Base-by-base conservation (phyloP, 2,329 filamentous ascomycete species). In the Trichoderma atrobrunneum region DNA sequence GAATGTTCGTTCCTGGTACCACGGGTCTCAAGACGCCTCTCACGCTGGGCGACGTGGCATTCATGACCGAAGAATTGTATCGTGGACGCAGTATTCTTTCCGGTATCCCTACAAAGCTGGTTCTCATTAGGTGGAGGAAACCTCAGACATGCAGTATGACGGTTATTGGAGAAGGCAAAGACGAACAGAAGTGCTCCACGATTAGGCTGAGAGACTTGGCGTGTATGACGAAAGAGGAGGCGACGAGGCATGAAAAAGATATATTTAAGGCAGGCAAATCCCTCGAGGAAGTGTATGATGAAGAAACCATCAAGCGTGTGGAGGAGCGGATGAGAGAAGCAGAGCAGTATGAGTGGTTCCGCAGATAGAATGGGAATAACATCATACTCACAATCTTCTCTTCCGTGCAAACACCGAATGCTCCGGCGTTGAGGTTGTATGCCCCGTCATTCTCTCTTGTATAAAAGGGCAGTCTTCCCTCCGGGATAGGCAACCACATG, bases 181-280 rank as follows among this genome's bases (percentile, higher is more conserved):
- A 90, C n/a, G 89, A 91, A 26, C 95, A 98, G 80, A 97, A 93
- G 78, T 90, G 87, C 60, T 91, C 93, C n/a, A 87, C 86, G 3
- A 76, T 98, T 5, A 81, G 85, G 36, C 82, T 95, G 76, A 86
- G 87, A 32, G 91, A 97, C 60, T 79, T 98, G 73, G 94, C 97
- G 0, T 93, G 92, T 77, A 93, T 98, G 93, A 98, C 95, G 1
- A 97, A 95, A 80, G 95, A 98, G 73, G 95, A 98, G 81, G 93
- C 92, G 3, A 83, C 86, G 18, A 86, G 88, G 72, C 96, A 99
- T 81, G 93, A 97, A 79, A 92, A 90, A 80, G 86, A 93, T 78
- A 87, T 98, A 1, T 84, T 98, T 59, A 91, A 89, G 76, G 92
- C 89, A 0, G 87, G 86, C 1, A 92, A 91, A 82, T 82, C 79